These are phyloP conservation scores for Xylaria cubensis DNA, from an alignment of 495 filamentous ascomycete genomes.

Conservation along the genomic window DNA sequence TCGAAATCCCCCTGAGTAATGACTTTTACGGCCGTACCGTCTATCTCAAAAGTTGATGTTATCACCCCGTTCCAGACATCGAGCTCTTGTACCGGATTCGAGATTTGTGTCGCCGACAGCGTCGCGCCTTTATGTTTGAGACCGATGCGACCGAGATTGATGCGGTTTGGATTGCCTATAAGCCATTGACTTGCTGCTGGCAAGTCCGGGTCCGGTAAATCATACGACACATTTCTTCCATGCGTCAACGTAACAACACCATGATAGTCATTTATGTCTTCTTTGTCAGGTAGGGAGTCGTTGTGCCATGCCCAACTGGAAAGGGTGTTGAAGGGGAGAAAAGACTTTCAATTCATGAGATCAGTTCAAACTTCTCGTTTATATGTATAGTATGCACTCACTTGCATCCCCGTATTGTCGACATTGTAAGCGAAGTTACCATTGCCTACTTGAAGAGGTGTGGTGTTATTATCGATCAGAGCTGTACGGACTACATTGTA, in stretches of 20 bases:
- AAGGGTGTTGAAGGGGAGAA: constrained; percentile 58
- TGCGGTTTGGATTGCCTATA: constrained; percentile 51
- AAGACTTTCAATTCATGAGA: constrained; percentile 46
- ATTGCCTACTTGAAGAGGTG: constrained; percentile 61
- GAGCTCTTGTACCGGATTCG: constrained; percentile 40
- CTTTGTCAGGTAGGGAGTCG: constrained; percentile 43
- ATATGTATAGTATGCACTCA: constrained; percentile 2
- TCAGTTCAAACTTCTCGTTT: background rate
- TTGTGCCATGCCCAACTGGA: constrained; percentile 57
- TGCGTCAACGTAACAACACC: constrained; percentile 47
- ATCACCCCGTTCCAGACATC: constrained; percentile 50
- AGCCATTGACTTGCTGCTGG: constrained; percentile 50
- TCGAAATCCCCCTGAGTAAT: constrained; percentile 46
- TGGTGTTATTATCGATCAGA: constrained; percentile 40
- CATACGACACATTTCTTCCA: constrained; percentile 50
- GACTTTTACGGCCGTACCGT: constrained; percentile 40
- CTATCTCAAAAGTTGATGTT: constrained; percentile 43
- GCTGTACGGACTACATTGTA: constrained; percentile 17
- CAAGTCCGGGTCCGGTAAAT: constrained; percentile 48
- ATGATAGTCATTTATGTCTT: constrained; percentile 34
- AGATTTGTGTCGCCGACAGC: constrained; percentile 36
- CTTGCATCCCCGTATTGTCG: constrained; percentile 58
- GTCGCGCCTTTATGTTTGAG: constrained; percentile 47
- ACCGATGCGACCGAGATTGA: constrained; percentile 56
- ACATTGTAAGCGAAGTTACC: constrained; percentile 63